Evolutionary conservation across 768 basidiomycete species (phyloP).

Genomic region (Crassisporium funariophilum): DNA sequence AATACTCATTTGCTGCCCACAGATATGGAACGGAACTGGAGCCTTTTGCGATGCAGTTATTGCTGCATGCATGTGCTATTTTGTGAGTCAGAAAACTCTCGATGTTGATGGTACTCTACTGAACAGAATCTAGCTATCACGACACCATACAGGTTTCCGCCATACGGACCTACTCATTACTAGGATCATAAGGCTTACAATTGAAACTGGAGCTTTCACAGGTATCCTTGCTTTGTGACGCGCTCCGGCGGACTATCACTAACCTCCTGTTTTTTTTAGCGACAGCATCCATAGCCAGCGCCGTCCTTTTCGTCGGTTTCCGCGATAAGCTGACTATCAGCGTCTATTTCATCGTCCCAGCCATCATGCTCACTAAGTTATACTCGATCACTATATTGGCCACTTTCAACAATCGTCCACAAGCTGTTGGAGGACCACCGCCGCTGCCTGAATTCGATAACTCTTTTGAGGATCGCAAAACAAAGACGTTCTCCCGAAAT

Average conservation of each 20-base stretch:
- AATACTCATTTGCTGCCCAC: neutral
- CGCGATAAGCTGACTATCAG: conserved; percentile 25
- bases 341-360: conserved; percentile 33
- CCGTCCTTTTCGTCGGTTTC: conserved; percentile 30
- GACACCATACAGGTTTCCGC: conserved; percentile 26
- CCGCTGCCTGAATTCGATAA: conserved; percentile 21
- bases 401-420: conserved; percentile 34
- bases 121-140: conserved; percentile 14
- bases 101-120: neutral
- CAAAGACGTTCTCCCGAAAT: conserved; percentile 15
- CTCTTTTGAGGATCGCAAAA: conserved; percentile 17
- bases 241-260: neutral
- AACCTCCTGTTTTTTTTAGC: conserved; percentile 18
- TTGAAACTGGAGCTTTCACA: conserved; percentile 38
- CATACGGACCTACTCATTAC: conserved; percentile 27
- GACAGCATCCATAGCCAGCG: conserved; percentile 29
- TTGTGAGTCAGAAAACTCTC: conserved; percentile 19
- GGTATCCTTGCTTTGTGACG: conserved; percentile 15
- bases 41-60: conserved; percentile 35
- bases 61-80: conserved; percentile 32
- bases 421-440: conserved; percentile 25
- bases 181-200: conserved; percentile 32
- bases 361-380: conserved; percentile 36
- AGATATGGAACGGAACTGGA: conserved; percentile 37
- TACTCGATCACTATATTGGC: conserved; percentile 36